Conservation (phyloP, 2,329 filamentous ascomycete genomes). For the Sphaceloma murrayae region DNA sequence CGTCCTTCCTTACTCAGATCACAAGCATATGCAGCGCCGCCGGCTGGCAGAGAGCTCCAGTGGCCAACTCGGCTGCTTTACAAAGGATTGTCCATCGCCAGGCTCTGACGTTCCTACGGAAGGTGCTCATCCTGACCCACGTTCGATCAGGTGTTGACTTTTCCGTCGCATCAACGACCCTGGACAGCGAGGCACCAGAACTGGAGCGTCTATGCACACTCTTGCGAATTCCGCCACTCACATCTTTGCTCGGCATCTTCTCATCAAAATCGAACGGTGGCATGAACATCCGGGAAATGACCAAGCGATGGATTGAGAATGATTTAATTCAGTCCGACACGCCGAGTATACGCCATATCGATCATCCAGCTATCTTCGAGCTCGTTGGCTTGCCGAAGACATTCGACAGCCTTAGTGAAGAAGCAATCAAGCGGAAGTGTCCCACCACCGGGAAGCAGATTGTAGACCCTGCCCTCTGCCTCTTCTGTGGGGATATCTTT, state of each 20-base stretch:
- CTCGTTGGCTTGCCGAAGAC: conserved; percentile 84
- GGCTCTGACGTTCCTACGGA: conserved; percentile 81
- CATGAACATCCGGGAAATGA: conserved; percentile 41
- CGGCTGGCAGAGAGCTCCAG: too few species aligned
- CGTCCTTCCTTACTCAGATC: conserved; percentile 11
- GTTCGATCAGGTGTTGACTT: conserved; percentile 85
- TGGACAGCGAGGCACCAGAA: conserved; percentile 41
- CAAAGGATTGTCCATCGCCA: conserved; percentile 58
- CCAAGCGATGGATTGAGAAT: conserved; percentile 60
- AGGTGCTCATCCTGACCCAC: conserved; percentile 72
- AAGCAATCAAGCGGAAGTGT: conserved; percentile 73
- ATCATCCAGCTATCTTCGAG: conserved; percentile 89
- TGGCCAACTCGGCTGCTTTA: conserved; percentile 13
- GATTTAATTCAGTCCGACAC: conserved; percentile 27
- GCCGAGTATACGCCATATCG: conserved; percentile 40
- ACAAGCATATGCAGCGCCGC: conserved; percentile 12
- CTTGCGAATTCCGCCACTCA: conserved; percentile 66
- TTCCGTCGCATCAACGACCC: conserved; percentile 49
- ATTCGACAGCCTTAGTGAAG: conserved; percentile 86
- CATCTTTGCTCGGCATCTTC: conserved; percentile 62
- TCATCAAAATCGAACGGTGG: conserved; percentile 32
- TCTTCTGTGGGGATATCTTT: conserved; percentile 95
- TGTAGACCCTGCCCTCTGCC: conserved; percentile 79
- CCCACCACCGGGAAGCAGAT: conserved; percentile 87
- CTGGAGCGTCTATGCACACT: conserved; percentile 69